phyloP scores from a whole-genome alignment of 805 yeast genomes.

The Yamadazyma scolyti region DNA sequence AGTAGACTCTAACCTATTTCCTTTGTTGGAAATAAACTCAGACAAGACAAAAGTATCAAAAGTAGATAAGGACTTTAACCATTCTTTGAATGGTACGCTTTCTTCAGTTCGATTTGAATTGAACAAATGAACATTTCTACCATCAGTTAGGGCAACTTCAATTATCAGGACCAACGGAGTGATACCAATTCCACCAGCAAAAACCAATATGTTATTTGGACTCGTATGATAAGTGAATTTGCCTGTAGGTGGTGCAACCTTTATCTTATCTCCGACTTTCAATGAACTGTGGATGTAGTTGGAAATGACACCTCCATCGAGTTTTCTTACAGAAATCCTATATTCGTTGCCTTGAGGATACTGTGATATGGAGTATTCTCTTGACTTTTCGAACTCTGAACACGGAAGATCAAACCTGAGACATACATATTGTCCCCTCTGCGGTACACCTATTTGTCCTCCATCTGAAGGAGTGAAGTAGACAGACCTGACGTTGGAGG shows the following conservation, averaged over 20 bases:
- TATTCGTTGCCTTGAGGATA: constrained; percentile 31
- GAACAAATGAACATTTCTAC: constrained; percentile 26
- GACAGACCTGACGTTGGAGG: constrained; percentile 46
- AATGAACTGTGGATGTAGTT: constrained; percentile 45
- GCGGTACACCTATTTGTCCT: constrained; percentile 15
- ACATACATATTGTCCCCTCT: constrained; percentile 47
- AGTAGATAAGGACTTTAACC: constrained; percentile 10
- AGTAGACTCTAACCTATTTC: background rate
- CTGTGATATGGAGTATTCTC: constrained; percentile 60
- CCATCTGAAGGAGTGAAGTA: constrained; percentile 46
- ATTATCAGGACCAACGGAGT: constrained; percentile 59
- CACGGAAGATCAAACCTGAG: constrained; percentile 29
- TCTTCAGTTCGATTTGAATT: constrained; percentile 26
- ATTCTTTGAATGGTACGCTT: constrained; percentile 20
- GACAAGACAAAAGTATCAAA: background rate
- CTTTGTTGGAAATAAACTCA: background rate
- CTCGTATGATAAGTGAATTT: constrained; percentile 36
- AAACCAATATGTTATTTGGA: constrained; percentile 27
- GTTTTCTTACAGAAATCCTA: constrained; percentile 55
- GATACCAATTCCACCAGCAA: constrained; percentile 66
- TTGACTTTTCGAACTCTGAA: constrained; percentile 40
- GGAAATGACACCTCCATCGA: constrained; percentile 49
- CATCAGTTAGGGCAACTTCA: constrained; percentile 32
- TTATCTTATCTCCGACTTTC: constrained; percentile 44
- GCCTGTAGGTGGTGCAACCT: constrained; percentile 60